Percentiles rank a stretch among this genome's conserved stretches.
phyloP scores from a whole-genome alignment of 371 early-diverging fungal genomes.

The Circinella umbellata region DNA sequence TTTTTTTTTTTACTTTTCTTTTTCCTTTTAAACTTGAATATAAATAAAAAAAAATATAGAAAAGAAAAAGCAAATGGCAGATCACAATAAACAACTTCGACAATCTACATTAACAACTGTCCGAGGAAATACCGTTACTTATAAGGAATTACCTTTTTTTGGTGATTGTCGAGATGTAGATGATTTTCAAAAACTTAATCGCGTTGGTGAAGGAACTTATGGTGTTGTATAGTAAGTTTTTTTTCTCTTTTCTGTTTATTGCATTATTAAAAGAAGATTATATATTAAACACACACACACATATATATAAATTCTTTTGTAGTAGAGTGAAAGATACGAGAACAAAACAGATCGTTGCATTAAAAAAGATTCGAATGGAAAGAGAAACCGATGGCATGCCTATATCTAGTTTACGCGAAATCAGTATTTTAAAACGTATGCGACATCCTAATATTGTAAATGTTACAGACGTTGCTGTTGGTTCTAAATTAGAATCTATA shows the following conservation, averaged over 20 bases:
- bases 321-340: constrained; percentile 34
- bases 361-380: constrained; percentile 90
- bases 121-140: constrained; percentile 29
- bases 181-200: constrained; percentile 70
- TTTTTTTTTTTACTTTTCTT: too few species aligned
- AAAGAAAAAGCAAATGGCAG: not conserved
- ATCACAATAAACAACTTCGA: constrained; percentile 2
- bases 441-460: constrained; percentile 87
- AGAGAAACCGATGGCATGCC: constrained; percentile 84
- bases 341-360: constrained; percentile 79
- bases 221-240: constrained; percentile 84
- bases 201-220: constrained; percentile 83
- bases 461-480: constrained; percentile 81
- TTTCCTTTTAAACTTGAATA: too few species aligned
- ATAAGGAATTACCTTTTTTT: constrained; percentile 43
- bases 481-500: constrained; percentile 65
- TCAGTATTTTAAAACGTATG: constrained; percentile 85
- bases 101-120: constrained; percentile 30
- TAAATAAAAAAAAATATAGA: too few species aligned
- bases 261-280: too few species aligned
- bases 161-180: constrained; percentile 70
- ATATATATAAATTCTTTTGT: constrained; percentile 5
- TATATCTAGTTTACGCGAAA: constrained; percentile 88
- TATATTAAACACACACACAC: too few species aligned
- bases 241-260: constrained; percentile 2